Conservation (phyloP, 371 early-diverging fungal species). For the Choanephora cucurbitarum region DNA sequence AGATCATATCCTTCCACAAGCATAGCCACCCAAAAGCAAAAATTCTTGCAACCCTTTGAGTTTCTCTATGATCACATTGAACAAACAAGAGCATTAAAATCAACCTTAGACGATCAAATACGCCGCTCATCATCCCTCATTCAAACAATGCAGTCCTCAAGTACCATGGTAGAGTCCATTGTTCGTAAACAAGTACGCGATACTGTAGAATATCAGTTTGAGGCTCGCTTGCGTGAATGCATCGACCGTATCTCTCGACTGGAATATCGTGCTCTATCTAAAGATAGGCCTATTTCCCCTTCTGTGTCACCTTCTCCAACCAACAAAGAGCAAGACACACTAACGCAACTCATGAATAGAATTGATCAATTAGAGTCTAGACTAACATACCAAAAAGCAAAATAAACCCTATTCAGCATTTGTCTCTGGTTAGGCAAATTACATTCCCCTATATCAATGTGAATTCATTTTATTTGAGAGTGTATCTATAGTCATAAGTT, state of each 20-base stretch:
- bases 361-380: conserved; percentile 39
- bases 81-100: conserved; percentile 53
- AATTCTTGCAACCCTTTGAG: conserved; percentile 60
- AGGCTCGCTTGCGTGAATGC: conserved; percentile 23
- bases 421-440: neutral
- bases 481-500: too few relatives aligned
- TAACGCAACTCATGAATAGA: conserved; percentile 35
- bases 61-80: conserved; percentile 60
- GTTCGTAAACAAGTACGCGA: conserved; percentile 64
- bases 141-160: conserved; percentile 70
- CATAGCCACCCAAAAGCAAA: conserved; percentile 35
- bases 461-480: too few relatives aligned
- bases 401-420: neutral
- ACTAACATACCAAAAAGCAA: conserved; percentile 22
- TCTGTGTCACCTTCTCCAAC: conserved; percentile 11
- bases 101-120: conserved; percentile 75
- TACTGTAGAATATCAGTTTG: conserved; percentile 26
- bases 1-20: neutral
- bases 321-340: conserved; percentile 12
- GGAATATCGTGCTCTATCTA: conserved; percentile 20
- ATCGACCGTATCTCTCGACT: conserved; percentile 25
- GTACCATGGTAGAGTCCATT: conserved; percentile 73
- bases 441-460: too few relatives aligned
- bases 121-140: conserved; percentile 71
- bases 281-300: conserved; percentile 21